phyloP scores from a whole-genome alignment of 2,329 filamentous ascomycete species.

The Phyllosticta citriasiana region DNA sequence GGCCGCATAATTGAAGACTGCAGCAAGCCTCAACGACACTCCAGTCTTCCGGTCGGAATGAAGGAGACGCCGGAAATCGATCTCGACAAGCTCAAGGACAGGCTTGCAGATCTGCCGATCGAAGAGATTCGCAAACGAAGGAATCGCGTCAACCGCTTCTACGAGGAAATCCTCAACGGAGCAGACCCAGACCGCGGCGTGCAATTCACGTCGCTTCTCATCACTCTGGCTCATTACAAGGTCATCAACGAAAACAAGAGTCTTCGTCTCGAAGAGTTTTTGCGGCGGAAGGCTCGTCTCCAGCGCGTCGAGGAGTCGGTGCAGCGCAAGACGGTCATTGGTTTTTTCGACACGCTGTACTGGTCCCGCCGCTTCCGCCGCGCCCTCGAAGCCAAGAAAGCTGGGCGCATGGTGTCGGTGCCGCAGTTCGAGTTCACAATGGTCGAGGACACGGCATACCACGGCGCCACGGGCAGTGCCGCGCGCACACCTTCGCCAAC shows the following conservation, averaged over 20 bases:
- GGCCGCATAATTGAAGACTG: constrained; percentile 80
- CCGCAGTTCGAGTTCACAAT: constrained; percentile 61
- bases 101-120: constrained; percentile 65
- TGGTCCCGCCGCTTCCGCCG: constrained; percentile 77
- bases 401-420: constrained; percentile 64
- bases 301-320: constrained; percentile 95
- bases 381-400: constrained; percentile 60
- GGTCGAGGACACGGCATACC: constrained; percentile 65
- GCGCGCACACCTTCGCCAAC: constrained; percentile 21
- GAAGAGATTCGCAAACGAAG: constrained; percentile 64
- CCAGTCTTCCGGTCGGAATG: constrained; percentile 37
- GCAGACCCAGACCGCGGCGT: constrained; percentile 85
- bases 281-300: constrained; percentile 77
- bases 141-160: constrained; percentile 83
- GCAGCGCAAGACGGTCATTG: constrained; percentile 76
- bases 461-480: constrained; percentile 20
- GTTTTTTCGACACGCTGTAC: constrained; percentile 92
- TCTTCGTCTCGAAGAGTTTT: constrained; percentile 83
- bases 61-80: constrained; percentile 47
- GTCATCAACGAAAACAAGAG: constrained; percentile 98
- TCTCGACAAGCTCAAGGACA: constrained; percentile 61
- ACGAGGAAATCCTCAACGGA: constrained; percentile 89
- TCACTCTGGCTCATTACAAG: constrained; percentile 97
- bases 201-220: constrained; percentile 80
- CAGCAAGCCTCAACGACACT: constrained; percentile 44